Evolutionary conservation across 108 stramenopile genomes (phyloP), one percentile per base, ranked within the genome.

Genomic region (Cyclotella baltica): DNA sequence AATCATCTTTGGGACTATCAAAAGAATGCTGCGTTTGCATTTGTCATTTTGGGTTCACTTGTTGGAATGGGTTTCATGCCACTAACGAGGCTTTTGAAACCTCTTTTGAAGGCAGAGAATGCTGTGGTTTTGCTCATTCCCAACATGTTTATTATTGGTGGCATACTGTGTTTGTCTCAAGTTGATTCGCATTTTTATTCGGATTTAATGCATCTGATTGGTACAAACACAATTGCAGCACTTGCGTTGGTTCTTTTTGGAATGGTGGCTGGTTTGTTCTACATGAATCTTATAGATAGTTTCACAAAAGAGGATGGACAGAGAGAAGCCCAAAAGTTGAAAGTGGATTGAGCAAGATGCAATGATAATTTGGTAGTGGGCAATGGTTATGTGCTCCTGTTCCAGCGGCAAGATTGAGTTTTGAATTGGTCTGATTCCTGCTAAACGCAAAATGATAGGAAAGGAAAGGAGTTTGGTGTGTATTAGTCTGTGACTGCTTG

Each of bases 11-110:
- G 29, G 57, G 36, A 47, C 33, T 76, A 66, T 33, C 55, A 37
- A 38, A 76, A 76, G 61, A 67, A 67, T 67, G 65, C 75, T 1
- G 75, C 75, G 1, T 47, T 55, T 19, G 1, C 65, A 20, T 56
- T 67, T 19, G 43, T 48, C 0, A 4, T 56, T 20, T 18, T 67
- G 0, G 75, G 75, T 8, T 27, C 53, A 67, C 36, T 76, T 28
- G 33, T 28, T 30, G 62, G 66, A 0, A 19, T 33, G 19, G 33
- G 35, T 10, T 4, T 76, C 0, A 40, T 48, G 25, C 61, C 75
- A 19, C 37, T 76, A n/a, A 38, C 61, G 34, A 40, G 59, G 33
- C 40, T 65, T 1, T 38, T 53, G 47, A 56, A 38, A 66, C 53
- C 3, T 55, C 20, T 62, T 20, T 20, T 23, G 20, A 56, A 58